These are phyloP conservation scores for Salix caprea DNA, from an alignment of 345 rosid genomes.

Conservation along the genomic window DNA sequence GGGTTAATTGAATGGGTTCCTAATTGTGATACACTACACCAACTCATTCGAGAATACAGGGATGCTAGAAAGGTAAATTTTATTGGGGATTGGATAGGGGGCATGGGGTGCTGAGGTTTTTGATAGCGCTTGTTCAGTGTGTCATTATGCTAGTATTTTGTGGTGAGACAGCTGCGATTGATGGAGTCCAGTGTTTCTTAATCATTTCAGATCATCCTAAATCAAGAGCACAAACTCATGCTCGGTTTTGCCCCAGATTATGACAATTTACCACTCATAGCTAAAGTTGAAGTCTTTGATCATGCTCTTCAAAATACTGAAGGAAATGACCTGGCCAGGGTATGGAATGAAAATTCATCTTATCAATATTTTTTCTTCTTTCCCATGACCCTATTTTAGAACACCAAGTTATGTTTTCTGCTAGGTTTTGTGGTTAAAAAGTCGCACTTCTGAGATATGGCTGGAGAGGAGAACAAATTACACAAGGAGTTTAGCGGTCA, in stretches of 20 bases:
- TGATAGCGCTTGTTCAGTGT: background rate
- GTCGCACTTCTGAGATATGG: constrained; percentile 98
- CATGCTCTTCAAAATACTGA: constrained; percentile 84
- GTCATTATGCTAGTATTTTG: background rate
- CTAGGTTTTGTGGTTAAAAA: constrained; percentile 97
- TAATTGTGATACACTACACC: constrained; percentile 89
- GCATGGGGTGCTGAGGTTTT: background rate
- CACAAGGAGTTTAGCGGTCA: constrained; percentile 96
- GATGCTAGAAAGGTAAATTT: constrained; percentile 76
- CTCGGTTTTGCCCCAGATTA: constrained; percentile 89
- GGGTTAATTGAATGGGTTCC: constrained; percentile 98
- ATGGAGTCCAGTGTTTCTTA: constrained; percentile 13
- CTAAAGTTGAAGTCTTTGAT: constrained; percentile 91
- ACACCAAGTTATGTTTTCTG: constrained; percentile 15
- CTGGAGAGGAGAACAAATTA: constrained; percentile 97
- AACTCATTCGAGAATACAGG: constrained; percentile 86
- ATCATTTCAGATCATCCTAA: constrained; percentile 67
- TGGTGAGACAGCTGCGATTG: constrained; percentile 1
- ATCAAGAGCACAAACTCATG: constrained; percentile 93
- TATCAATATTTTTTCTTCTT: constrained; percentile 6
- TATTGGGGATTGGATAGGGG: background rate
- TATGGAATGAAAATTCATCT: constrained; percentile 24
- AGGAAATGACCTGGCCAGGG: constrained; percentile 95
- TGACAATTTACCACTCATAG: constrained; percentile 86
- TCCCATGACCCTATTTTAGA: constrained; percentile 10